phyloP scores from a whole-genome alignment of 768 basidiomycete species.

The Hirschioporus abietinus region DNA sequence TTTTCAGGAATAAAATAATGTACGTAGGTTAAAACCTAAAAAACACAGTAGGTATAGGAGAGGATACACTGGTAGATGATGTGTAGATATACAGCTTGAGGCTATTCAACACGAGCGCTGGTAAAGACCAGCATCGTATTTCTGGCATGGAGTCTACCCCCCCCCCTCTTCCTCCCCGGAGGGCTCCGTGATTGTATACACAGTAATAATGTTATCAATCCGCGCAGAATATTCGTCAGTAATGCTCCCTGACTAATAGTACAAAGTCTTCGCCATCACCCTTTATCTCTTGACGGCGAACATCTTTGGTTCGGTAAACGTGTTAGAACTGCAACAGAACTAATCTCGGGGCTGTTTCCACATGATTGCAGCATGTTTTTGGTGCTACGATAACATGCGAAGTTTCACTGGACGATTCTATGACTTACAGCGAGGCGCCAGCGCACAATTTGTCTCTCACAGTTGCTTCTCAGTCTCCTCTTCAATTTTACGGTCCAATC shows the following conservation, averaged over 20 bases:
- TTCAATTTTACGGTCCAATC: neutral
- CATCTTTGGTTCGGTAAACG: neutral
- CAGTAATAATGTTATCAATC: too few species aligned
- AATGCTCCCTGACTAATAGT: neutral
- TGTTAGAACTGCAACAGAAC: neutral
- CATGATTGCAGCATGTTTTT: slow-evolving; percentile 1
- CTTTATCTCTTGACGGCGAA: neutral
- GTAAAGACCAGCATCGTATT: too few species aligned
- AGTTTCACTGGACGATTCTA: neutral
- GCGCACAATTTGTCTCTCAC: neutral
- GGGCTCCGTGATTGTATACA: too few species aligned
- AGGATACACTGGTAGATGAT: too few species aligned
- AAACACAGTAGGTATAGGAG: too few species aligned
- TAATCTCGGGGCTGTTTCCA: neutral
- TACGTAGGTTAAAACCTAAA: too few species aligned
- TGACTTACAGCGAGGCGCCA: neutral
- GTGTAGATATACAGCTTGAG: too few species aligned
- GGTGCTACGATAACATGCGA: neutral
- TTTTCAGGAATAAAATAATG: too few species aligned
- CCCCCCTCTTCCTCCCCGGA: too few species aligned
- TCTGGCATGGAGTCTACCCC: too few species aligned
- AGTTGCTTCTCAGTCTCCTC: neutral
- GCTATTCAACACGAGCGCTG: too few species aligned
- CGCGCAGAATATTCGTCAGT: neutral
- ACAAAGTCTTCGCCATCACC: neutral